Evolutionary conservation across 1,284 basidiomycete species (phyloP), one percentile per base, ranked within the genome.

Genomic region (Ceratobasidium sp.): DNA sequence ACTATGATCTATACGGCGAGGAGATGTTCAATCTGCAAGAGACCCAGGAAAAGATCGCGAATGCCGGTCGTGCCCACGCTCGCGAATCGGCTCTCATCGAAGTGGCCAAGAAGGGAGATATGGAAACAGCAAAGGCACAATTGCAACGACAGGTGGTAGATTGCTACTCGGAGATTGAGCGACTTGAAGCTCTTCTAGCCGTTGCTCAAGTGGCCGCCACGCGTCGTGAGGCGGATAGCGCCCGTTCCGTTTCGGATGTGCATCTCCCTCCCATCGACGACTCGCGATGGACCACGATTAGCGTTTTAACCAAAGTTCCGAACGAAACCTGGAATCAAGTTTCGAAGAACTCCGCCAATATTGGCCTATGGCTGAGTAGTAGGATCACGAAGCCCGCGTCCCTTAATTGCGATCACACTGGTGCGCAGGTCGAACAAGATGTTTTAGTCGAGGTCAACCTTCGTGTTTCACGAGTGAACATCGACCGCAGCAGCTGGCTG

Each of bases 181-280:
- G 6, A 4, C 17, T 57, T 17, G 22, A 57, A 57, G 6, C 54
- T 57, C 29, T 5, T 3, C 2, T 57, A 29, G 29, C n/a, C 15
- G 15, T 27, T 24, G 29, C 29, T 57, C n/a, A 33, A 29, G n/a
- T 33, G 54, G n/a, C 54, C 7, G 22, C n/a, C 22, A 24, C 22
- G 3, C 54, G 54, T 29, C 15, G 6, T 27, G 15, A 27, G 22
- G 29, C 11, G 6, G 15, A 5, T 29, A 24, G 29, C 8, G n/a
- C n/a, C n/a, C 22, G 15, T 2, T 27, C n/a, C 24, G 29, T 57
- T 17, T 57, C 54, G 3, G 24, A 57, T 7, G 54, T 57, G 3
- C 54, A 29, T 33, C 54, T 57, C 4, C 54, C 54, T 17, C 29
- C n/a, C 54, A 27, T 6, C 54, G 29, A 57, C 54, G 54, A 57